A percentile compares a stretch with the other conserved stretches of the same genome.
These are phyloP conservation scores for Mycena latifolia DNA, from an alignment of 768 basidiomycete species.

Conservation along the genomic window DNA sequence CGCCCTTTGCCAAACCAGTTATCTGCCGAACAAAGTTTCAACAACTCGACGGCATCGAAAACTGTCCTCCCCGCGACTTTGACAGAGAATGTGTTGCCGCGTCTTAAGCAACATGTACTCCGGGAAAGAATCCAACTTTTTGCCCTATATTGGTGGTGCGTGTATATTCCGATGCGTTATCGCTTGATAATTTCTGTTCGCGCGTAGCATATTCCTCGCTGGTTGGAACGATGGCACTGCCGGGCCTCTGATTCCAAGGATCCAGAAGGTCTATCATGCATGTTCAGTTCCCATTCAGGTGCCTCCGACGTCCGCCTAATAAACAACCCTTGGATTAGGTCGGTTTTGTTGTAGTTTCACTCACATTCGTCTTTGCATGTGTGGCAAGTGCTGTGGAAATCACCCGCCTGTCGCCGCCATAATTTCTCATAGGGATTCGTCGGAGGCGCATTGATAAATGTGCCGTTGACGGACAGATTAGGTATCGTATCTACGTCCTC, in stretches of 20 bases:
- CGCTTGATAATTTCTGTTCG: neutral
- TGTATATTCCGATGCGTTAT: neutral
- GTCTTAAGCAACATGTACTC: constrained; percentile 19
- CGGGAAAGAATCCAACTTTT: constrained; percentile 30
- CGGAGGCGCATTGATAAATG: constrained; percentile 58
- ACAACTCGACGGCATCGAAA: neutral
- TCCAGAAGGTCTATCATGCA: constrained; percentile 32
- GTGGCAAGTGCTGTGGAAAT: constrained; percentile 50
- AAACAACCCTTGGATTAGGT: constrained; percentile 45
- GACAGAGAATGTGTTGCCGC: neutral
- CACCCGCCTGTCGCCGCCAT: too few relatives aligned
- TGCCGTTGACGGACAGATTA: constrained; percentile 53
- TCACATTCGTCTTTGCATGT: constrained; percentile 65
- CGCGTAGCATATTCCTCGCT: constrained; percentile 14
- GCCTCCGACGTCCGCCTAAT: too few relatives aligned
- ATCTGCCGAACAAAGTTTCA: neutral
- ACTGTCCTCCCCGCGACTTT: neutral
- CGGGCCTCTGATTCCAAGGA: constrained; percentile 33
- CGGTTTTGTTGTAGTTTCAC: constrained; percentile 65
- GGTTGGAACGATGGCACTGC: constrained; percentile 27
- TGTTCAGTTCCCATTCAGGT: neutral
- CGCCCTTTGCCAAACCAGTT: constrained; percentile 15
- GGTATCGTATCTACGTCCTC: neutral
- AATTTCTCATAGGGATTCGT: constrained; percentile 57
- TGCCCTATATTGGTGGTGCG: constrained; percentile 35